Base-by-base conservation (phyloP, 2,329 filamentous ascomycete species). In the Rhinocladiella mackenziei region DNA sequence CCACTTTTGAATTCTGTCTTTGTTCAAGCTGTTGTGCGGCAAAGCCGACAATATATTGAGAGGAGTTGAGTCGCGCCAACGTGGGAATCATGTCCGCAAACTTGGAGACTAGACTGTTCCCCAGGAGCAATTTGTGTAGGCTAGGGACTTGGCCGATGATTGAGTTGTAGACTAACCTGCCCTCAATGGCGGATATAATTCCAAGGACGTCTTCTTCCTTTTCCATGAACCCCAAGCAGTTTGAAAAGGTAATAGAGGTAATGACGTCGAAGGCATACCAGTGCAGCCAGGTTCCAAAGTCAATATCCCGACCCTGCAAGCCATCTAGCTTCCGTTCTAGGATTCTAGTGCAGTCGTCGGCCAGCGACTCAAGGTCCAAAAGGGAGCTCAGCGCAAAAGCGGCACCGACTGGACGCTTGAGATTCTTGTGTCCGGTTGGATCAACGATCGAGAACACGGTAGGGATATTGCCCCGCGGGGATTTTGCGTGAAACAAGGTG, bases 331-430 rank as follows among this genome's bases (percentile, higher is more conserved):
- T 51, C 7, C 37, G 15, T 23, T 51, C 35, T 13, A 51, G 14
- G 4, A 51, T 51, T 10, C 35, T 31, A 2, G 42, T 51, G 19
- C 48, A 51, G 18, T 47, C 44, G 40, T 69, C 63, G 3, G 66
- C 62, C 30, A 64, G 59, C 1, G 62, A 58, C 43, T 67, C 64
- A 22, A 65, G 65, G 7, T 65, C 62, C 9, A 69, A 59, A 5
- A 72, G 43, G 0, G 61, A 67, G 10, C 57, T 65, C 58, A 72
- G 61, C 1, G 65, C 62, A 45, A 70, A 72, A 0, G 64, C 59
- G 15, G 56, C 56, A 0, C 67, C 63, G 5, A 70, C 60, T 0
- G 63, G 59, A 10, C 64, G 60, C 35, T 67, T 68, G 4, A 69
- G 64, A 5, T 53, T 58, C 6, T 64, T 62, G 48, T 73, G 70